phyloP scores from a whole-genome alignment of 106 monocot genomes.

The Allium cepa region DNA sequence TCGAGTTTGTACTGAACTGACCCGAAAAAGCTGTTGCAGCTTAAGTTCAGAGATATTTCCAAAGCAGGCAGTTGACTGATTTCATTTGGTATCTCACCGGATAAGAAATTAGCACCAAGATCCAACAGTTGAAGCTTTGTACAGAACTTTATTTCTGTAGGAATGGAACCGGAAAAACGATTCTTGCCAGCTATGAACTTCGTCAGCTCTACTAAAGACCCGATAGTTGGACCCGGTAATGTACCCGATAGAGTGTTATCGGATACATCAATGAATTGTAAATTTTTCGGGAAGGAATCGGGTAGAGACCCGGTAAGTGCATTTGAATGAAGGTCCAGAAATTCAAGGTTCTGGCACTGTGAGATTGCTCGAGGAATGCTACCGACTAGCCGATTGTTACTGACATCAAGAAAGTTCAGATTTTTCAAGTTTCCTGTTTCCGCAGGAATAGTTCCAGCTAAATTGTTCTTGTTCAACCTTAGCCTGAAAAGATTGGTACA shows the following conservation, averaged over 20 bases:
- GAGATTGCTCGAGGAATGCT: constrained; percentile 55
- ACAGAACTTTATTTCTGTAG: constrained; percentile 49
- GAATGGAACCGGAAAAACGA: constrained; percentile 55
- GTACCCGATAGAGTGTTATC: constrained; percentile 53
- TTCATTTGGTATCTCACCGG: constrained; percentile 58
- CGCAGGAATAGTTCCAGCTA: constrained; percentile 55
- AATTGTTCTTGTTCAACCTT: constrained; percentile 47
- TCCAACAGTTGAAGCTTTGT: constrained; percentile 74
- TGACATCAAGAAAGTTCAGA: constrained; percentile 80
- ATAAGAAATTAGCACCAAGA: constrained; percentile 60
- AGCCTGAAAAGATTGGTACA: constrained; percentile 71
- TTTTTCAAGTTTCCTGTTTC: constrained; percentile 64
- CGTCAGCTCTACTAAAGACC: constrained; percentile 46
- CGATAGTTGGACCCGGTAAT: constrained; percentile 27
- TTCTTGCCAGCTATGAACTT: constrained; percentile 67
- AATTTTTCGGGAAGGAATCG: constrained; percentile 35
- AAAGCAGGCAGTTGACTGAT: constrained; percentile 61
- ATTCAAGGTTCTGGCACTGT: constrained; percentile 47
- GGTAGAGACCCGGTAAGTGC: constrained; percentile 45
- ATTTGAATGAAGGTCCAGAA: constrained; percentile 89
- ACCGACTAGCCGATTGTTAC: constrained; percentile 53
- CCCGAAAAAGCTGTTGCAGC: constrained; percentile 72
- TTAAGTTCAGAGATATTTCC: constrained; percentile 87
- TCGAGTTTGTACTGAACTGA: constrained; percentile 48
- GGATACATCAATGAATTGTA: constrained; percentile 71